Evolutionary conservation across 2,329 filamentous ascomycete genomes (phyloP), one percentile per base, ranked within the genome.

Genomic region (Exophiala bonariae): DNA sequence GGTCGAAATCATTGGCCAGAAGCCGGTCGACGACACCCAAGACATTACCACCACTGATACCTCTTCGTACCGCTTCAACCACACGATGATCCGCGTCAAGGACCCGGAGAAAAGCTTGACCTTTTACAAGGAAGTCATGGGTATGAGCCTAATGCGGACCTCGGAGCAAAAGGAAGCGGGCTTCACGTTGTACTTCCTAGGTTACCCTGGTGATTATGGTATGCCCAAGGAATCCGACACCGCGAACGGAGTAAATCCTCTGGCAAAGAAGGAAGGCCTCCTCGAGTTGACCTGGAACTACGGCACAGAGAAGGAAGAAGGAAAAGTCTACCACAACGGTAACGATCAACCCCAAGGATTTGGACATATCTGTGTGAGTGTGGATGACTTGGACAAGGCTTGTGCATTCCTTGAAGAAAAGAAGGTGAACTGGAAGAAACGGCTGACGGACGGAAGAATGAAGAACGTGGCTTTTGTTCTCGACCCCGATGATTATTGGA

Each of bases 121-220:
- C 62, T 92, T 88, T 66, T 92, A 92, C 71, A 80, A 92, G 67
- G 89, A 96, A 5, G 78, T 88, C 20, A 77, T 97, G 69, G 93
- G 93, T 50, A 96, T 97, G 93, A 80, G 78, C 18, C 77, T 95
- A 28, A 73, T 92, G 61, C 82, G 87, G 50, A 91, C 83, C 2
- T 71, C 69, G 9, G 88, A 95, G 71, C 85, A 81, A 59, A 70
- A 80, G 17, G 80, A 80, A 22, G 83, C 81, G 14, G 81, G 80
- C 17, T 97, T 96, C 74, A 95, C 90, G 60, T 76, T 96, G 18
- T 97, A 96, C 72, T 97, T 97, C 76, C 76, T 97, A 32, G 90
- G 85, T 16, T 99, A 96, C 62, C 78, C 79, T 1, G 78, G 74
- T 22, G 68, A 73, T 38, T 75, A 82, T 63, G 77, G 75, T 6